Percentiles rank a stretch among this genome's conserved stretches.
These are phyloP conservation scores for Mucor racemosus DNA, from an alignment of 371 early-diverging fungal species.

Conservation along the genomic window DNA sequence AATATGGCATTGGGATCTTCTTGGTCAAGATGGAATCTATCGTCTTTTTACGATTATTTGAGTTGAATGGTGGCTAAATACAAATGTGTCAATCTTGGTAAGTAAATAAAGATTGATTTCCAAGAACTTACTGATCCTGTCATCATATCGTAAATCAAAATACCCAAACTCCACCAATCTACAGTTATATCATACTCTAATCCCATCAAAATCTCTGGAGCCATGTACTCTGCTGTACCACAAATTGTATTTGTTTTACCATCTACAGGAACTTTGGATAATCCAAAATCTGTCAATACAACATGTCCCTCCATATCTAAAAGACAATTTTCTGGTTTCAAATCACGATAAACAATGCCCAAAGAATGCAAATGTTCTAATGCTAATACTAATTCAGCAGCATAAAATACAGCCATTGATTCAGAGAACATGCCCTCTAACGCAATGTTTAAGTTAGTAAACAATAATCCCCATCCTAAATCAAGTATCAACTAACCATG, in stretches of 20 bases:
- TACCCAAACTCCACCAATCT: slow-evolving; percentile 96
- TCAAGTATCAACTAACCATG: slow-evolving; percentile 39
- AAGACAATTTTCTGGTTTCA: slow-evolving; percentile 92
- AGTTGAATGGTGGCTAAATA: slow-evolving; percentile 73
- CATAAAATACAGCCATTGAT: slow-evolving; percentile 80
- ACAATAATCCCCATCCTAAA: neutral
- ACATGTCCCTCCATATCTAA: slow-evolving; percentile 82
- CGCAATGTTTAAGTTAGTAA: neutral
- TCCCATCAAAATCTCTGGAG: slow-evolving; percentile 84
- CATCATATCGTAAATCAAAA: slow-evolving; percentile 90
- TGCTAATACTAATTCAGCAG: slow-evolving; percentile 85
- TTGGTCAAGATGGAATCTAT: slow-evolving; percentile 81
- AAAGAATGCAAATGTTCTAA: slow-evolving; percentile 88
- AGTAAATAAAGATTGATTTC: too few relatives aligned
- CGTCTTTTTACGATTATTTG: slow-evolving; percentile 75
- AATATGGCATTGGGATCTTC: slow-evolving; percentile 75
- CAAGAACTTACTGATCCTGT: slow-evolving; percentile 63
- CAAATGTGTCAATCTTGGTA: too few relatives aligned
- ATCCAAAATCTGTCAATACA: slow-evolving; percentile 92
- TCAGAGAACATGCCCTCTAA: slow-evolving; percentile 84
- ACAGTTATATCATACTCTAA: slow-evolving; percentile 85
- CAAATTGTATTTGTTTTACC: slow-evolving; percentile 78
- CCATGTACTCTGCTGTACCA: slow-evolving; percentile 91
- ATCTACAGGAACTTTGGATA: slow-evolving; percentile 82
- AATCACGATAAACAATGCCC: slow-evolving; percentile 88